Conservation (phyloP, 163 green algal species). For the Scenedesmus sp. region DNA sequence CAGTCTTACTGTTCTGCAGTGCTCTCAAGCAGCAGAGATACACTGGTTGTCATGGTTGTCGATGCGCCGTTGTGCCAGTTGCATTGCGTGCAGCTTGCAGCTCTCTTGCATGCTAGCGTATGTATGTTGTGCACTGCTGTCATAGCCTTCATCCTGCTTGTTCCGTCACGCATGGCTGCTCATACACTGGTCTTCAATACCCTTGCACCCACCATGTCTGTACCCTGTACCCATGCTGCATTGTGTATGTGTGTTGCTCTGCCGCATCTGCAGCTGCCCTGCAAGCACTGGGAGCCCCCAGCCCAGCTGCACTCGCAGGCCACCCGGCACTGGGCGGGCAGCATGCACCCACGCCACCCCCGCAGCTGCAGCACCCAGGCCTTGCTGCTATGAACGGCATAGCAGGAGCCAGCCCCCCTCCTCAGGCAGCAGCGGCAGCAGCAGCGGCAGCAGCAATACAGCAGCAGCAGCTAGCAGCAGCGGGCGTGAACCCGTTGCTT, state of each 20-base stretch:
- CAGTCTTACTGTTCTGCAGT: too few species aligned
- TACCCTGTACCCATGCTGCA: neutral
- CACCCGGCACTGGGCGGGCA: slow-evolving; percentile 9
- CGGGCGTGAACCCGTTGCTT: slow-evolving; percentile 58
- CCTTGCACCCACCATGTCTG: neutral
- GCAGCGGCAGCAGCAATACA: slow-evolving; percentile 54
- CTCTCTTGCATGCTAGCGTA: neutral
- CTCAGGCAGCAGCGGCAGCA: slow-evolving; percentile 45
- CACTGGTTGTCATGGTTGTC: neutral
- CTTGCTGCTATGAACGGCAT: slow-evolving; percentile 27
- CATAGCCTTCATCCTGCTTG: too few species aligned
- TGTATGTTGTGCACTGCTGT: neutral
- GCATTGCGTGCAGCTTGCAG: neutral
- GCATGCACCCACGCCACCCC: slow-evolving; percentile 28
- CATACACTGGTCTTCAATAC: neutral
- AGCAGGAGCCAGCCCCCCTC: slow-evolving; percentile 35
- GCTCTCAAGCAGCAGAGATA: neutral
- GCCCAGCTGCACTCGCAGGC: slow-evolving; percentile 10
- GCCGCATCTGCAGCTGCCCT: slow-evolving; percentile 34
- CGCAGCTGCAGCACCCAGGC: slow-evolving; percentile 38
- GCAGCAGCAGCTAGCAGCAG: slow-evolving; percentile 40
- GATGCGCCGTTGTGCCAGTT: neutral
- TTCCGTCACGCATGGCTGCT: too few species aligned
- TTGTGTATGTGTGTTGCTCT: too few species aligned
- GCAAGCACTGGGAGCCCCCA: slow-evolving; percentile 43